Evolutionary conservation across 2,329 filamentous ascomycete genomes (phyloP).

Genomic region (Venturia nashicola): DNA sequence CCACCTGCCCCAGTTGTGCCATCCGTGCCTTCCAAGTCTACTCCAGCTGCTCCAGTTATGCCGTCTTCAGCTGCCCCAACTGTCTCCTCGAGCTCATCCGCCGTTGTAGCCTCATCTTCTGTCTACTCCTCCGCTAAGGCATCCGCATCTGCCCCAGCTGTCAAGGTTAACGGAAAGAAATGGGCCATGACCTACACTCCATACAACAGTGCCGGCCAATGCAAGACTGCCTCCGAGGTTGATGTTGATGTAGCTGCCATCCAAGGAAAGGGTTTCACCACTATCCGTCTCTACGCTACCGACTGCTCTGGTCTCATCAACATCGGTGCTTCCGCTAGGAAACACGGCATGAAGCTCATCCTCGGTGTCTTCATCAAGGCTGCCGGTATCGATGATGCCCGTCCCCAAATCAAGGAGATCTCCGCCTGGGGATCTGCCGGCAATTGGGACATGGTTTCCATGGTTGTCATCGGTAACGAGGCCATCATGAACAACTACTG

Average conservation of each 20-base stretch:
- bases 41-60: conserved; percentile 1
- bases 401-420: conserved; percentile 64
- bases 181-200: conserved; percentile 39
- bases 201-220: conserved; percentile 29
- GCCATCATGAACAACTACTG: conserved; percentile 65
- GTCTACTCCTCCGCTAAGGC: background rate
- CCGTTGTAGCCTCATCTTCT: background rate
- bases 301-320: conserved; percentile 74
- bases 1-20: background rate
- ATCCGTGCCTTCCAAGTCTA: background rate
- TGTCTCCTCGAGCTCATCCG: background rate
- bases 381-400: conserved; percentile 47
- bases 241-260: conserved; percentile 29
- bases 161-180: conserved; percentile 30
- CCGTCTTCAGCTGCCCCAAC: background rate
- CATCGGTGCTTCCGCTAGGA: conserved; percentile 57
- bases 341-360: conserved; percentile 64
- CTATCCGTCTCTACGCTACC: conserved; percentile 75
- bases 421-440: conserved; percentile 59
- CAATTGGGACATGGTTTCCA: conserved; percentile 61
- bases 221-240: conserved; percentile 29
- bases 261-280: conserved; percentile 42
- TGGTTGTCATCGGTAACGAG: conserved; percentile 87
- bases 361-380: conserved; percentile 75
- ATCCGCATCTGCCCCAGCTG: conserved; percentile 10